A percentile compares a stretch with the other conserved stretches of the same genome.
phyloP scores from a whole-genome alignment of 139 green algal genomes.

The Coelastrella sp. region DNA sequence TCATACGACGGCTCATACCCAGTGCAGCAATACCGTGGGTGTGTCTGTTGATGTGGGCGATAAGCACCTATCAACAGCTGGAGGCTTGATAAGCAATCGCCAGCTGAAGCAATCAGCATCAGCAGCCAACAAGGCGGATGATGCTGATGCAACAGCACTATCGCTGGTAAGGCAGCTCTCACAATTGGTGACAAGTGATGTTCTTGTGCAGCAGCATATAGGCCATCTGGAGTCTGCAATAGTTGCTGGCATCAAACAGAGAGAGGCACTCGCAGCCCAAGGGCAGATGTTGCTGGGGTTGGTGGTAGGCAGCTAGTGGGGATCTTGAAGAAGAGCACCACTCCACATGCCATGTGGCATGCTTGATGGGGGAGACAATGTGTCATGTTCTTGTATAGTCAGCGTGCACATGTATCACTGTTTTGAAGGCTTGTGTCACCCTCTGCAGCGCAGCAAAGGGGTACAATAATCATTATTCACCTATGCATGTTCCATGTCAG shows the following conservation, averaged over 20 bases:
- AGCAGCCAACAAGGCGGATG: background rate
- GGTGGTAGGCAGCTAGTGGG: background rate
- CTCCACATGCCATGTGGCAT: too few species aligned
- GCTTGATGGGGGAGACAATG: too few species aligned
- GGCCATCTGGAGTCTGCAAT: slow-evolving; percentile 14
- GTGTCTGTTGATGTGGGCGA: too few species aligned
- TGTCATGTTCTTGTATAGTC: too few species aligned
- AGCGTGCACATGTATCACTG: too few species aligned
- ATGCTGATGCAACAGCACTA: background rate
- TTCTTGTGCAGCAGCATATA: background rate
- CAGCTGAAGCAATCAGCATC: background rate
- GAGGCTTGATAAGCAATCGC: background rate
- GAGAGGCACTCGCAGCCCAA: slow-evolving; percentile 28
- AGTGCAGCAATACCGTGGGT: too few species aligned
- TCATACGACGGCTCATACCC: too few species aligned
- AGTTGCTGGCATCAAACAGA: slow-evolving; percentile 7
- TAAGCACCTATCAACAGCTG: background rate
- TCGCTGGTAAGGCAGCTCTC: background rate
- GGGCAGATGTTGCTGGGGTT: slow-evolving; percentile 28
- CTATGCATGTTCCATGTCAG: too few species aligned
- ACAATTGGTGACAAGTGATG: background rate
- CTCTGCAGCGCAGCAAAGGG: too few species aligned
- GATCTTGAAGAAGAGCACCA: background rate
- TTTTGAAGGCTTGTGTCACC: too few species aligned
- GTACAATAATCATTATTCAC: too few species aligned